phyloP scores from a whole-genome alignment of 306 rosid genomes.

The Pachyrhizus erosus region DNA sequence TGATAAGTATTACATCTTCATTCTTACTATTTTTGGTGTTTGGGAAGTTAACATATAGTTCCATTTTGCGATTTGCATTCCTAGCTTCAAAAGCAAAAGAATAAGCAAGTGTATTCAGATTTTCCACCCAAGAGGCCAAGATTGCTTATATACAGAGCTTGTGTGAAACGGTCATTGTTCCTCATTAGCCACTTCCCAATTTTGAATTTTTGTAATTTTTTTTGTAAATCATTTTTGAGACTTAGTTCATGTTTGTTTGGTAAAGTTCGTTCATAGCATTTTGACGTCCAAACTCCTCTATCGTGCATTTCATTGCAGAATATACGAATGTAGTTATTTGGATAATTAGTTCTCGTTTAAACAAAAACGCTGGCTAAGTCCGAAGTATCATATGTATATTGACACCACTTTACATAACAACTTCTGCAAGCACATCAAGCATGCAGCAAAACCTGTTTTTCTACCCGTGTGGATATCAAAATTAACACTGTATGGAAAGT shows the following conservation, averaged over 20 bases:
- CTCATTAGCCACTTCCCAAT: not conserved
- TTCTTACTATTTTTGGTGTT: conserved; percentile 32
- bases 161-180: conserved; percentile 16
- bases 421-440: not conserved
- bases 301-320: not conserved
- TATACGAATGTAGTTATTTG: not conserved
- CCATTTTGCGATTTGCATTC: conserved; percentile 12
- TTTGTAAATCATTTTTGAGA: conserved; percentile 15
- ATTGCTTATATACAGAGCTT: conserved; percentile 14
- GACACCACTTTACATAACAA: not conserved
- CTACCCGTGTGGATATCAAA: not conserved
- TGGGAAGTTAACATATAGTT: conserved; percentile 9
- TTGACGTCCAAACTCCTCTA: not conserved
- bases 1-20: conserved; percentile 39
- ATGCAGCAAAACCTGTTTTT: not conserved
- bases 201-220: not conserved
- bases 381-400: not conserved
- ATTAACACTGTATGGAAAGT: not conserved
- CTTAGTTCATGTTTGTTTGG: not conserved
- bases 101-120: not conserved
- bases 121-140: conserved; percentile 1
- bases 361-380: not conserved
- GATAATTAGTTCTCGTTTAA: not conserved
- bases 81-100: conserved; percentile 29
- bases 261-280: not conserved